Conservation (phyloP, 441 rosid genomes). For the Pelargonium citronellum region DNA sequence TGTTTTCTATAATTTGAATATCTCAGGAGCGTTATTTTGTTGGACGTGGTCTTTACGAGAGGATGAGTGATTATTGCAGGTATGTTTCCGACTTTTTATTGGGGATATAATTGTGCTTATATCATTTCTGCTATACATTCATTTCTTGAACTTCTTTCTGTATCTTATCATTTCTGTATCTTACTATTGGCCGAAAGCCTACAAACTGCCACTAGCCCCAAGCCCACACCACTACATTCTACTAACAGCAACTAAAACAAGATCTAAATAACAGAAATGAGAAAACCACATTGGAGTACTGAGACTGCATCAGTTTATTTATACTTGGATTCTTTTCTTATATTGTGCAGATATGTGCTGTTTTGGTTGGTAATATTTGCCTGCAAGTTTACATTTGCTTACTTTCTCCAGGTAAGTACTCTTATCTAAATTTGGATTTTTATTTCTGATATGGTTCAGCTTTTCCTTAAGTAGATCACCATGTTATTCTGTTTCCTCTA, state of each 20-base stretch:
- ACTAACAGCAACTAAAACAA: too few species aligned
- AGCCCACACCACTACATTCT: too few species aligned
- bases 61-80: slow-evolving; percentile 88
- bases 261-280: too few species aligned
- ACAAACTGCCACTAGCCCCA: too few species aligned
- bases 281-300: too few species aligned
- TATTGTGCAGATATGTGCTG: slow-evolving; percentile 66
- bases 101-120: slow-evolving; percentile 8
- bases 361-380: slow-evolving; percentile 84
- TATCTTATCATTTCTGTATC: too few species aligned
- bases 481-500: slow-evolving; percentile 2
- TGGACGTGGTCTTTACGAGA: slow-evolving; percentile 96
- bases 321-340: slow-evolving; percentile 11
- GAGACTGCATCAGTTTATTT: too few species aligned
- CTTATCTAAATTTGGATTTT: slow-evolving; percentile 21
- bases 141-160: background rate
- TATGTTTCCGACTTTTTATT: slow-evolving; percentile 26
- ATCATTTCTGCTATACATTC: background rate
- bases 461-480: background rate
- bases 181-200: too few species aligned
- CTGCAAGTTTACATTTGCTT: slow-evolving; percentile 91
- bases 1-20: slow-evolving; percentile 18
- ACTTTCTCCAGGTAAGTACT: slow-evolving; percentile 90
- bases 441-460: slow-evolving; percentile 13
- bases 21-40: slow-evolving; percentile 96